Base-by-base conservation (phyloP, 2,329 filamentous ascomycete species). In the Fusarium coicis region DNA sequence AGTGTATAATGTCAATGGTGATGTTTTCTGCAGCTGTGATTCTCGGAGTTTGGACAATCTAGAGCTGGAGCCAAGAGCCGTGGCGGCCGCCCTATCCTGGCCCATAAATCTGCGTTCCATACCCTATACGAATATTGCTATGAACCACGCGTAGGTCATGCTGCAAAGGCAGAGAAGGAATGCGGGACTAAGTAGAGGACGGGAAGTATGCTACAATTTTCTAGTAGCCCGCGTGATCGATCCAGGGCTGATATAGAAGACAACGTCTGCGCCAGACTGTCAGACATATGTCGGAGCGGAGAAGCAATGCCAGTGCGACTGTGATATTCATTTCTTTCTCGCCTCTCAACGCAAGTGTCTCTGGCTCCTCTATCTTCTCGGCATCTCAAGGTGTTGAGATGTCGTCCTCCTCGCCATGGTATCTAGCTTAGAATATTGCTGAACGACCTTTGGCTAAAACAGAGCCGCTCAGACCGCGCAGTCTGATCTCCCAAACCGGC, bases 61-160 rank as follows among this genome's bases (percentile, higher is more conserved):
- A 28, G 46, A 12, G 4, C 46, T 49, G 28, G 44, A 30, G 28
- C 15, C 19, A 10, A 10, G 46, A 49, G 1, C 10, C 44, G 7
- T 1, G 3, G 2, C 26, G 6, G 11, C 44, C 44, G 9, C 12
- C 14, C 6, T 30, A 47, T 2, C 26, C 26, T 10, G 19, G 10
- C 21, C 7, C 5, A 32, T 32, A 15, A 49, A 15, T 12, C 15
- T 16, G 2, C 21, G 10, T 30, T 18, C 2, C 10, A 30, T 18
- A 30, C 4, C 2, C 3, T 3, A 9, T 32, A 10, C 3, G 7
- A 49, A n/a, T 10, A 49, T 3, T 49, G 19, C 7, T n/a, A 30
- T 2, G 4, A 32, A 3, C 7, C 10, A 4, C 7, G 7, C 7
- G 0, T 12, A 2, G 28, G 15, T 10, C 10, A n/a, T 9, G 10